A percentile compares a stretch with the other conserved stretches of the same genome.
phyloP scores from a whole-genome alignment of 2,329 filamentous ascomycete species.

The Parafenestella ontariensis region DNA sequence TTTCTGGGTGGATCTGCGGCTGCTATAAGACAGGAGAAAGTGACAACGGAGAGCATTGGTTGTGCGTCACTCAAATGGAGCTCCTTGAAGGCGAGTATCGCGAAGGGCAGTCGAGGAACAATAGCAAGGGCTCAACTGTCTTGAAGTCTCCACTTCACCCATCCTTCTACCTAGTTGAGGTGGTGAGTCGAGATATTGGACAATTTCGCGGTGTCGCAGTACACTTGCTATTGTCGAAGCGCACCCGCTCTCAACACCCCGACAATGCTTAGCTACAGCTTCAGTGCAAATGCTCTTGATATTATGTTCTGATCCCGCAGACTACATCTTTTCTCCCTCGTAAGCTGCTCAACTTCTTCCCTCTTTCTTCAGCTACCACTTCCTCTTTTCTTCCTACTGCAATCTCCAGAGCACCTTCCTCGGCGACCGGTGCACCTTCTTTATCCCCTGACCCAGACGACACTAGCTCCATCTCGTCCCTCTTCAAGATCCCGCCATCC shows the following conservation, averaged over 20 bases:
- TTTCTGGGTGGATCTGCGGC: conserved; percentile 1
- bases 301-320: conserved; percentile 6
- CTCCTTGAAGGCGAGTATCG: conserved; percentile 2
- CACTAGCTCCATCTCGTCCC: not conserved
- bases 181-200: conserved; percentile 14
- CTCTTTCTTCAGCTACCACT: conserved; percentile 5
- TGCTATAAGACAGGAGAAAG: conserved; percentile 21
- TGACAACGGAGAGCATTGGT: conserved; percentile 8
- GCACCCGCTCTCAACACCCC: conserved; percentile 11
- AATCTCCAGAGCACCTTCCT: not conserved
- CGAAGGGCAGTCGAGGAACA: conserved; percentile 22
- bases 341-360: conserved; percentile 1
- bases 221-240: conserved; percentile 17
- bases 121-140: conserved; percentile 26
- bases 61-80: conserved; percentile 5
- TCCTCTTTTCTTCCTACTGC: conserved; percentile 1
- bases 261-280: conserved; percentile 7
- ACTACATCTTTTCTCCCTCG: not conserved
- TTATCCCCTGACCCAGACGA: not conserved
- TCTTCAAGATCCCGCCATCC: not conserved
- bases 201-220: conserved; percentile 4
- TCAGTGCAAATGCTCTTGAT: conserved; percentile 1
- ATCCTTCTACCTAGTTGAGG: not conserved
- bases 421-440: not conserved
- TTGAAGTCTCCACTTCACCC: conserved; percentile 1